Base-by-base conservation (phyloP, 371 early-diverging fungal genomes). In the Lichtheimia ramosa region DNA sequence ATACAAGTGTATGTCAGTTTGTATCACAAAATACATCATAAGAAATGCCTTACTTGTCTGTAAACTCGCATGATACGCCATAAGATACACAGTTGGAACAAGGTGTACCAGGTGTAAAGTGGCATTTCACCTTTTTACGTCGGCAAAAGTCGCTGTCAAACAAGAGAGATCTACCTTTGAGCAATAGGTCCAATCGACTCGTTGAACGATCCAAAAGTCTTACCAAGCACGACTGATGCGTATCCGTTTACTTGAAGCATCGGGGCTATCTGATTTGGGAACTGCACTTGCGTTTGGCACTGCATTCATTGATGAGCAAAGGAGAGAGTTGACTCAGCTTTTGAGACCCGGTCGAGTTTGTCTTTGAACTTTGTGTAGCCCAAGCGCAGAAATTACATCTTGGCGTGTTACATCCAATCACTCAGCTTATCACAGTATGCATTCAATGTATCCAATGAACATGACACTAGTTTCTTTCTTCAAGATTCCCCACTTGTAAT, bases 61-160 rank as follows among this genome's bases (percentile, higher is more conserved):
- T 55, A 42, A 62, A 71, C 51, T 71, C 66, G 51, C 77, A 77
- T 3, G 56, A 42, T 3, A 67, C 66, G 24, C 57, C 58, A 50
- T 73, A 66, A 0, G 74, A 65, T 42, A 60, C 53, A 46, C 77
- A 77, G 34, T 71, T 77, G 21, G 62, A 57, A 24, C 77, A 77
- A n/a, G 68, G 42, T n/a, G 63, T 24, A 21, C 63, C 74, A 12
- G 63, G 62, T 25, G 59, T 51, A 51, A 66, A 65, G 10, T 64
- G 58, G 48, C 77, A 77, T 53, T 71, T 73, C 3, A 64, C 65
- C 58, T 73, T 77, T 68, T 63, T 71, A 14, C 58, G 61, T 63
- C 74, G 46, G 53, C 77, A 77, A 40, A 73, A 73, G 55, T 77
- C 77, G 52, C 77, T 77, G 18, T 50, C 20, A 15, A 43, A 42